These are phyloP conservation scores for Pezicula neosporulosa DNA, from an alignment of 2,329 filamentous ascomycete genomes.

Conservation along the genomic window DNA sequence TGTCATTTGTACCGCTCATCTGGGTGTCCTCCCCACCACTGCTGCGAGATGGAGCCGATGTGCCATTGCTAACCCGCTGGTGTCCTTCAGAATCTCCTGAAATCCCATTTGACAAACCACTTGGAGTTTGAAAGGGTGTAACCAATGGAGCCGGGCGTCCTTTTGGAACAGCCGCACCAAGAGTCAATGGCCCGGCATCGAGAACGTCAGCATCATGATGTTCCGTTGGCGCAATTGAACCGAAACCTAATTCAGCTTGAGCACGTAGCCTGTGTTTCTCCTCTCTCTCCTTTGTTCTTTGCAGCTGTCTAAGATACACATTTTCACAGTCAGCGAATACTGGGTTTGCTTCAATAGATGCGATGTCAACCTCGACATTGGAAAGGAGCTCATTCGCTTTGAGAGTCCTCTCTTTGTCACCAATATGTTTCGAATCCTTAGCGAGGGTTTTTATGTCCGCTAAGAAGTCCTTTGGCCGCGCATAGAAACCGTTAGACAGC, in stretches of 20 bases:
- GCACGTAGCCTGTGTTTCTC: slow-evolving; percentile 55
- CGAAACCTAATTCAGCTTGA: slow-evolving; percentile 12
- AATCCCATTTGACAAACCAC: slow-evolving; percentile 57
- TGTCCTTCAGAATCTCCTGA: slow-evolving; percentile 39
- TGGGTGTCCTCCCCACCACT: slow-evolving; percentile 48
- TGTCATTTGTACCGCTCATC: slow-evolving; percentile 56
- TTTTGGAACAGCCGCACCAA: slow-evolving; percentile 63
- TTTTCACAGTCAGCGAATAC: slow-evolving; percentile 74
- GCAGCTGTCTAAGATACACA: slow-evolving; percentile 70
- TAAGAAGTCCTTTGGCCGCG: slow-evolving; percentile 83
- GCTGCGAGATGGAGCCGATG: slow-evolving; percentile 39
- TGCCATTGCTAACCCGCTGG: slow-evolving; percentile 50
- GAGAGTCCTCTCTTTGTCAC: slow-evolving; percentile 78
- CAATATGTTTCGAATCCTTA: slow-evolving; percentile 77
- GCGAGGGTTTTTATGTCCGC: slow-evolving; percentile 81
- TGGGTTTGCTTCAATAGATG: slow-evolving; percentile 67
- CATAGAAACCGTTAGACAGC: slow-evolving; percentile 96
- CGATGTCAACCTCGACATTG: slow-evolving; percentile 93
- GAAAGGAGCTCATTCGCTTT: slow-evolving; percentile 89
- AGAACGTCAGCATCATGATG: slow-evolving; percentile 29
- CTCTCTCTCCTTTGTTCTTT: slow-evolving; percentile 55
- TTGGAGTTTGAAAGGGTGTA: slow-evolving; percentile 41
- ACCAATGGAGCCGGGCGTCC: slow-evolving; percentile 25
- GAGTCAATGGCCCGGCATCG: slow-evolving; percentile 47
- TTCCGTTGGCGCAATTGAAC: slow-evolving; percentile 43